Base-by-base conservation (phyloP, 768 basidiomycete species). In the Lactifluus volemus region DNA sequence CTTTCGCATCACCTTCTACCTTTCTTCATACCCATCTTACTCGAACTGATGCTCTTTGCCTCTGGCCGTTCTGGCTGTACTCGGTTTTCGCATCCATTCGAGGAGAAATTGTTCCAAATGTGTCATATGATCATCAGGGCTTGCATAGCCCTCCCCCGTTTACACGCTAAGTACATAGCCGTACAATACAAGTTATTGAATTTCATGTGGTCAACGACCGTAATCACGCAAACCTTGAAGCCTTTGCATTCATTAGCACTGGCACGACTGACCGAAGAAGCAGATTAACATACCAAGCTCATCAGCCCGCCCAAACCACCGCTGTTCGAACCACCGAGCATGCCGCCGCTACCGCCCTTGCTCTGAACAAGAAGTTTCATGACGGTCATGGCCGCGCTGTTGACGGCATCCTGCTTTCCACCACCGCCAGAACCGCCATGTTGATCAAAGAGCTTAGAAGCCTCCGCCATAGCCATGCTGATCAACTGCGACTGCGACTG, bases 381-480 rank as follows among this genome's bases (percentile, higher is more conserved):
- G 59, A 89, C 82, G 0, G 87, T 92, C 83, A 86, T 85, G 3
- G 86, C 90, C 49, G 92, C 92, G 12, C 87, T 81, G 60, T 88
- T 90, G 68, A 95, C 84, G 9, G 85, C 85, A 67, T 92, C 89
- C 68, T 95, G 92, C 74, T 89, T 90, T 70, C 79, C 79, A 10
- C 86, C 84, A 11, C 81, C 79, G 4, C 83, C 75, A 4, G 81
- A 79, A 8, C 84, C 83, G 19, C 86, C 87, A 29, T 81, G 78
- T 64, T 79, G 73, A 67, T 91, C 89, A 66, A 93, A 88, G 52
- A 91, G 73, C 70, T 89, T 87, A 15, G 80, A 75, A 0, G 84
- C 88, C 66, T 95, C 86, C 0, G 83, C 82, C 90, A 96, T 92
- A 4, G 93, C 92, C 72, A 92, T 72, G 68, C 88, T 87, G 73